Conservation (phyloP, 2,329 filamentous ascomycete species). For the Cephalotrichum gorgonifer region DNA sequence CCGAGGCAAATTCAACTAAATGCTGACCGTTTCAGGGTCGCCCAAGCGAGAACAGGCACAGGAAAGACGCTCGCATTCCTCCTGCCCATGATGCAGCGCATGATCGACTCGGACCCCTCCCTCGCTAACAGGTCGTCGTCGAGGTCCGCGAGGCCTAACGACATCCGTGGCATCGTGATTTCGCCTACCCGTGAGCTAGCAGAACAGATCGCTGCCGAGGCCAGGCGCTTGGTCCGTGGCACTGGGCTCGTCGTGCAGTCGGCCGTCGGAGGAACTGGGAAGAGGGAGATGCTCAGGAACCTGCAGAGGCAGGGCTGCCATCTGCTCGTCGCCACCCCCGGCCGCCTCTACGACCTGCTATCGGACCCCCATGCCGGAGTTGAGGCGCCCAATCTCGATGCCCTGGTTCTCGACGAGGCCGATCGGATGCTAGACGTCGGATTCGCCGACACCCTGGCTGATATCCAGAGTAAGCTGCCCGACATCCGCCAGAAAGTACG, state of each 20-base stretch:
- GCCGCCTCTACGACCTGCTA: slow-evolving; percentile 74
- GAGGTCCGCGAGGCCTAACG: slow-evolving; percentile 32
- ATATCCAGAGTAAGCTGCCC: slow-evolving; percentile 56
- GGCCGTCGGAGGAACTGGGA: slow-evolving; percentile 88
- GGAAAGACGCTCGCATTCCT: slow-evolving; percentile 95
- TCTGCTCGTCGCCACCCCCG: slow-evolving; percentile 82
- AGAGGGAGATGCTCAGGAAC: slow-evolving; percentile 52
- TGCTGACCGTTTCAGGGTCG: slow-evolving; percentile 45
- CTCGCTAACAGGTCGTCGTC: slow-evolving; percentile 38
- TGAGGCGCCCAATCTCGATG: slow-evolving; percentile 70
- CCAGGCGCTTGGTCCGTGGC: slow-evolving; percentile 50
- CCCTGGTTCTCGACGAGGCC: slow-evolving; percentile 91
- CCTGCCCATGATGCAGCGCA: slow-evolving; percentile 71
- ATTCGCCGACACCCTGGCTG: slow-evolving; percentile 54
- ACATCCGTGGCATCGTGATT: slow-evolving; percentile 61
- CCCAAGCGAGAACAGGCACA: slow-evolving; percentile 93
- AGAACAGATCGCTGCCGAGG: slow-evolving; percentile 72
- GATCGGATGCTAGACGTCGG: slow-evolving; percentile 98
- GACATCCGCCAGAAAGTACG: slow-evolving; percentile 51
- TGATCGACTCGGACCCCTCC: slow-evolving; percentile 53
- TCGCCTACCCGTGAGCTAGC: slow-evolving; percentile 76
- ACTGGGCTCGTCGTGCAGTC: slow-evolving; percentile 60
- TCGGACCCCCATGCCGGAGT: slow-evolving; percentile 54
- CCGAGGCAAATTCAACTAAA: not conserved
- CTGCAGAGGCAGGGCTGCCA: slow-evolving; percentile 74